Evolutionary conservation across 2,329 filamentous ascomycete species (phyloP).

Genomic region (Monosporascus ibericus): DNA sequence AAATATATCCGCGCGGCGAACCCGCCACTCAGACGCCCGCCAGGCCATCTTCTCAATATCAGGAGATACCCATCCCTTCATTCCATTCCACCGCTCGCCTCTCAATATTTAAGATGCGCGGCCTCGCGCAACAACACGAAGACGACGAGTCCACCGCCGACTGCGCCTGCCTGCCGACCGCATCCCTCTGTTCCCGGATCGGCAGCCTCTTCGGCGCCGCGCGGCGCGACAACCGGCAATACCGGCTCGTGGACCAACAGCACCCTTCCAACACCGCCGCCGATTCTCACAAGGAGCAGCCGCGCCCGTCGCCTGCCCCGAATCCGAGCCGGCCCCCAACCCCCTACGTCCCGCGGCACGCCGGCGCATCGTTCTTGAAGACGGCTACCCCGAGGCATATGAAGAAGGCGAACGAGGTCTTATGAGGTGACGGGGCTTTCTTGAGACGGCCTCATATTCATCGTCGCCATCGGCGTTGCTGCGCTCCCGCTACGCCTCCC

Average conservation of each 20-base stretch:
- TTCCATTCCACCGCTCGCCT: neutral
- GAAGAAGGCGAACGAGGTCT: slow-evolving; percentile 28
- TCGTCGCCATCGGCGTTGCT: neutral
- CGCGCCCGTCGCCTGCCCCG: neutral
- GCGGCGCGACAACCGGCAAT: neutral
- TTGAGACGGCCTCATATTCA: neutral
- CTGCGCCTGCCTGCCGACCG: neutral
- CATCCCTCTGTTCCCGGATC: neutral
- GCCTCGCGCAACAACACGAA: neutral
- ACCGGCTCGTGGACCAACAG: no score
- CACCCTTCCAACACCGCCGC: neutral
- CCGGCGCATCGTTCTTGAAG: slow-evolving; percentile 33
- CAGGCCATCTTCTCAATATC: no score
- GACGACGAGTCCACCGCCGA: neutral
- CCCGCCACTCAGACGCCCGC: no score
- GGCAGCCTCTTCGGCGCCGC: neutral
- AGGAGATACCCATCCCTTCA: neutral
- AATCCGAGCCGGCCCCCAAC: neutral
- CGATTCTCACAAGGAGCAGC: neutral
- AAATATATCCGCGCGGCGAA: no score
- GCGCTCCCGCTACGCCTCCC: neutral
- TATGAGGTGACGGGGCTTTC: slow-evolving; percentile 14
- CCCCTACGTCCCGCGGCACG: slow-evolving; percentile 32
- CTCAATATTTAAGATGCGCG: slow-evolving; percentile 2
- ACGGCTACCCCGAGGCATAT: slow-evolving; percentile 36